Base-by-base conservation (phyloP, 352 stramenopile genomes). In the Globisporangium okanoganense region DNA sequence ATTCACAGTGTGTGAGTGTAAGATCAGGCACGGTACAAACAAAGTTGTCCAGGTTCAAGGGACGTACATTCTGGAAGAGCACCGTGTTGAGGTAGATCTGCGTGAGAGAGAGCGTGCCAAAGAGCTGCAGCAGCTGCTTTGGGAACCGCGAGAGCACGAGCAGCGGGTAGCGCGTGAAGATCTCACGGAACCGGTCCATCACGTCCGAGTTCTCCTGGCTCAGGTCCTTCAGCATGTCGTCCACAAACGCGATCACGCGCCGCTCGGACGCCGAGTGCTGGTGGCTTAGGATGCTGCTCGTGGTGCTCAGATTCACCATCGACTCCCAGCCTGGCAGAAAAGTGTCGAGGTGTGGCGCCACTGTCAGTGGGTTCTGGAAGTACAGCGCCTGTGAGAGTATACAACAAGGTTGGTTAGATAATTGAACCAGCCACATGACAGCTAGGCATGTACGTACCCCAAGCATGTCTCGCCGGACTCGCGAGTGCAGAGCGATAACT, bases 71-170 rank as follows among this genome's bases (percentile, higher is more conserved):
- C 43, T 83, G 72, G 47, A 88, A 87, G 24, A 83, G 67, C 14
- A 64, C 61, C 2, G 73, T 70, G 58, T 88, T 87, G 56, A 85
- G 72, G 57, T 90, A 92, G 35, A 92, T 71, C 33, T 85, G 67
- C 25, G 80, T 88, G 22, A 92, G 64, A 36, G 83, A 90, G 5
- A 90, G 66, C 13, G 72, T 72, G 2, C 77, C 78, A 7, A 83
- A 67, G 47, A 79, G 74, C 70, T 85, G 72, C 75, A 72, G 78
- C 33, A 82, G 64, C 27, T 74, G 72, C 35, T 70, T 69, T 27
- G 75, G 70, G 20, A 89, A 76, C 24, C 82, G 72, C 38, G 74
- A 72, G 12, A 87, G 63, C 13, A 89, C 73, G 4, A 92, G 55
- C 25, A 88, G 49, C 2, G 79, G 78, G 49, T 90, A 72, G 31